phyloP scores from a whole-genome alignment of 2,329 filamentous ascomycete genomes.

The Diaporthe capsici region DNA sequence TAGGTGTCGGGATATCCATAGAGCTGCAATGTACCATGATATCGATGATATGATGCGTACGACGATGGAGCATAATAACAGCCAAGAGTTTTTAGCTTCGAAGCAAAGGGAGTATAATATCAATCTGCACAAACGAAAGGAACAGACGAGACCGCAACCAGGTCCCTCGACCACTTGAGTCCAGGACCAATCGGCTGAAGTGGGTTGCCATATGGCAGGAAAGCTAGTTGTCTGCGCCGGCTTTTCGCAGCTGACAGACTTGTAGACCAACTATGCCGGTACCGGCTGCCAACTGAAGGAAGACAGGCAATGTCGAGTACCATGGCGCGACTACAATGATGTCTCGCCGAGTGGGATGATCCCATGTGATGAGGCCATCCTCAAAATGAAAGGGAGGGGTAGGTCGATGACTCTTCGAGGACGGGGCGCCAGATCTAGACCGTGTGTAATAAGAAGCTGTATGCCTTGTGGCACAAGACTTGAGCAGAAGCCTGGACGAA shows the following conservation, averaged over 20 bases:
- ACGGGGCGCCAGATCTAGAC: background rate
- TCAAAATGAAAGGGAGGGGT: background rate
- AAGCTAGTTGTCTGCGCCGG: background rate
- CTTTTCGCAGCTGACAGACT: background rate
- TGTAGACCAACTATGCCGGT: background rate
- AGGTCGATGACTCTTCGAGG: background rate
- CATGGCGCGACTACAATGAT: conserved; percentile 3
- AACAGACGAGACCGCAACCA: background rate
- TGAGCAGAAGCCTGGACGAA: background rate
- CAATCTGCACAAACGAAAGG: background rate
- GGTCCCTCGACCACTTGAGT: background rate
- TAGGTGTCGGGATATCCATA: background rate
- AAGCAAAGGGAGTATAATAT: no score
- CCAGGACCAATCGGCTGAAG: background rate
- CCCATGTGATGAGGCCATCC: conserved; percentile 10
- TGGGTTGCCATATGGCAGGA: background rate
- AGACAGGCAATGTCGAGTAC: background rate
- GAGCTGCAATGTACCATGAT: background rate
- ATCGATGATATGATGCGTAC: conserved; percentile 10
- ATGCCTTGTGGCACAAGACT: background rate
- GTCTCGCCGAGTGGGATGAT: conserved; percentile 10
- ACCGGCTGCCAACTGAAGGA: background rate
- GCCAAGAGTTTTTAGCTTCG: background rate
- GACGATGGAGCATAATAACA: background rate
- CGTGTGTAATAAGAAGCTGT: background rate